These are phyloP conservation scores for Fusarium domesticum DNA, from an alignment of 2,329 filamentous ascomycete species.

Conservation along the genomic window DNA sequence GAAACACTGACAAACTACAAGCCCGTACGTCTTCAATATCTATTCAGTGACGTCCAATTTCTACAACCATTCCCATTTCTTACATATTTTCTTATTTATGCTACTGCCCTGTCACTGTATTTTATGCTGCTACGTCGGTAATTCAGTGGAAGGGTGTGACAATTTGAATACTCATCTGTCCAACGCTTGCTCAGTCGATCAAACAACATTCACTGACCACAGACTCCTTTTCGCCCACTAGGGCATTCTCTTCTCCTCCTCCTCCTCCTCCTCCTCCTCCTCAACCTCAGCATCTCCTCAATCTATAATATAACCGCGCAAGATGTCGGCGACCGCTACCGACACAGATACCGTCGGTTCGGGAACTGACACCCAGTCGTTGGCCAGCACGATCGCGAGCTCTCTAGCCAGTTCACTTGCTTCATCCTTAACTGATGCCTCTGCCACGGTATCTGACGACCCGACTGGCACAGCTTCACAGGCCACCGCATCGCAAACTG, in stretches of 20 bases:
- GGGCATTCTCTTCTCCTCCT: slow-evolving; percentile 6
- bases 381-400: slow-evolving; percentile 12
- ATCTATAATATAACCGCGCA: not conserved
- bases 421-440: slow-evolving; percentile 14
- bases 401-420: slow-evolving; percentile 10
- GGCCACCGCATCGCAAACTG: not conserved
- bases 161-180: too few relatives aligned
- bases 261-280: not conserved
- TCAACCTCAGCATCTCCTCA: not conserved
- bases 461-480: slow-evolving; percentile 9
- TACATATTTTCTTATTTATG: not conserved
- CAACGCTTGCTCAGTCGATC: too few relatives aligned
- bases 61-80: not conserved
- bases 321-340: slow-evolving; percentile 12
- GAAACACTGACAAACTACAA: not conserved
- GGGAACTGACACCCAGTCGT: slow-evolving; percentile 20
- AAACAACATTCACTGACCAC: slow-evolving; percentile 4
- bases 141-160: slow-evolving; percentile 2
- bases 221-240: slow-evolving; percentile 10
- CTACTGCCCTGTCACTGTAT: slow-evolving; percentile 2
- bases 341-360: slow-evolving; percentile 15
- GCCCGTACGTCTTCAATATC: not conserved
- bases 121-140: slow-evolving; percentile 4
- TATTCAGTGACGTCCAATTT: not conserved
- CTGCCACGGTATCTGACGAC: slow-evolving; percentile 1